These are phyloP conservation scores for Exophiala dermatitidis DNA, from an alignment of 2,329 filamentous ascomycete species.

Conservation along the genomic window DNA sequence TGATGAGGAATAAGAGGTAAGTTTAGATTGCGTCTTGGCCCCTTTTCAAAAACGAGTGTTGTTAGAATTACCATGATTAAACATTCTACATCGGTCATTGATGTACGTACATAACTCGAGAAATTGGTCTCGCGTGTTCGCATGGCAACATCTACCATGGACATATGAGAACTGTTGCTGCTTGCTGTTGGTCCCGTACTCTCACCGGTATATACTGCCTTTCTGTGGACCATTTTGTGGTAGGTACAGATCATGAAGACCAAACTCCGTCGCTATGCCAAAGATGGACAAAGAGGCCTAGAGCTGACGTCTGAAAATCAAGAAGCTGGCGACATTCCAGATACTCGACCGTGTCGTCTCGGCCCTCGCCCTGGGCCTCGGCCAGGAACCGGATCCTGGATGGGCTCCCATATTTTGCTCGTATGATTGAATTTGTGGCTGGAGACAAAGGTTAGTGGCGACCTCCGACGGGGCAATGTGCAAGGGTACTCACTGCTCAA, in stretches of 20 bases:
- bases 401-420: constrained; percentile 23
- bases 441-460: neutral
- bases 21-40: too few species aligned
- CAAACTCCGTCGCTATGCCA: constrained; percentile 2
- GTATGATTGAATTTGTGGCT: constrained; percentile 23
- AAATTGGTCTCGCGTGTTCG: too few species aligned
- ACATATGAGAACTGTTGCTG: too few species aligned
- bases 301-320: neutral
- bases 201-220: neutral
- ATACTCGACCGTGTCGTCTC: neutral
- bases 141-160: too few species aligned
- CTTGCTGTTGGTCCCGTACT: neutral
- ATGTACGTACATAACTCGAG: too few species aligned
- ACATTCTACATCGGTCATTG: too few species aligned
- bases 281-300: too few species aligned
- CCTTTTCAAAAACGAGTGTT: too few species aligned
- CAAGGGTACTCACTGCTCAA: constrained; percentile 33
- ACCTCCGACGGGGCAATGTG: too few species aligned
- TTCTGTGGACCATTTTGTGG: neutral
- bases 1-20: too few species aligned
- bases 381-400: neutral
- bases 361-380: neutral
- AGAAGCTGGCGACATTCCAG: neutral
- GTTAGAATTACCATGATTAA: too few species aligned
- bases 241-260: neutral